phyloP scores from a whole-genome alignment of 805 yeast species.

The Metschnikowia lunata region DNA sequence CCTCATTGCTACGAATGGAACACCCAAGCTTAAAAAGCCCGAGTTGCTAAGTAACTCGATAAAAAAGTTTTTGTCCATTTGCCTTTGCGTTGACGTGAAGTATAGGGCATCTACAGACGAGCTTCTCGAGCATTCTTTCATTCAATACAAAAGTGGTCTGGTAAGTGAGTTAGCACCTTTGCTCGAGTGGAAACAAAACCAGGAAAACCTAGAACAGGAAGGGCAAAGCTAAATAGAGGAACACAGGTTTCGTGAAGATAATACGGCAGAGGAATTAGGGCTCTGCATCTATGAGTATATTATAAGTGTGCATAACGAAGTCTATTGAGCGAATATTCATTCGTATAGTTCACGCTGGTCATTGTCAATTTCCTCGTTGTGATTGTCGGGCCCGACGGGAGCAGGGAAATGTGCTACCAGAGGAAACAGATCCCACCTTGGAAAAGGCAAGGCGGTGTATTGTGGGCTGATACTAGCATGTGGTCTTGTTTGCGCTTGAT shows the following conservation, averaged over 20 bases:
- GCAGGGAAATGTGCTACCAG: background rate
- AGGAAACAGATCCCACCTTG: constrained; percentile 6
- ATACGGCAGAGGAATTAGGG: too few relatives aligned
- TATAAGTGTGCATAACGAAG: too few relatives aligned
- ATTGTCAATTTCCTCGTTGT: constrained; percentile 1
- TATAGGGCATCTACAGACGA: constrained; percentile 90
- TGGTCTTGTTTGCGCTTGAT: constrained; percentile 1
- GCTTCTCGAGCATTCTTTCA: constrained; percentile 70
- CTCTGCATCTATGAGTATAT: too few relatives aligned
- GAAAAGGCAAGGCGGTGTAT: background rate
- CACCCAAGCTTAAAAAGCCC: constrained; percentile 69
- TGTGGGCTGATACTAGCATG: background rate
- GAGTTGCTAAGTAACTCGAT: constrained; percentile 67
- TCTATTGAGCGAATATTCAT: background rate
- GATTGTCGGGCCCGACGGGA: background rate
- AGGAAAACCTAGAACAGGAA: background rate
- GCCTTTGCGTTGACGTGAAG: constrained; percentile 90
- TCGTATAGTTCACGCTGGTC: constrained; percentile 7
- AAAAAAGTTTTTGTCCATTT: constrained; percentile 81
- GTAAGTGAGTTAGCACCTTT: constrained; percentile 56
- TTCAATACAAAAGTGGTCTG: constrained; percentile 55
- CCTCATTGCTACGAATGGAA: constrained; percentile 75
- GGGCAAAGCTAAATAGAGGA: too few relatives aligned
- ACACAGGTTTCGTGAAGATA: too few relatives aligned
- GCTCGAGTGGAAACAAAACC: constrained; percentile 44